phyloP scores from a whole-genome alignment of 2,329 filamentous ascomycete genomes.

The Fusarium succisae region DNA sequence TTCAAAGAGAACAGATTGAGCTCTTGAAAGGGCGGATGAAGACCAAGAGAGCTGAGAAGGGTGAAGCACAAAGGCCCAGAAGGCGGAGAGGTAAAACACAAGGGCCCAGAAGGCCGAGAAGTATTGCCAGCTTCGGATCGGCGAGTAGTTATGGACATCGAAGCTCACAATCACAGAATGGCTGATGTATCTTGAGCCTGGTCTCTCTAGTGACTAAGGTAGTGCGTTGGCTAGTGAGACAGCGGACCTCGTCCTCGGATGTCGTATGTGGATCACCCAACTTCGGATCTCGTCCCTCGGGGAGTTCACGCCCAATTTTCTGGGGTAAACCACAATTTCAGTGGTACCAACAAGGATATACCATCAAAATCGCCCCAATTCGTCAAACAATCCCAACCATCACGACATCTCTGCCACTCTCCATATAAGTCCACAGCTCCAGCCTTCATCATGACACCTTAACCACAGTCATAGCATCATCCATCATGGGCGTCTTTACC shows the following conservation, averaged over 20 bases:
- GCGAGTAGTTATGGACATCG: background rate
- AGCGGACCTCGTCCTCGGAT: slow-evolving; percentile 2
- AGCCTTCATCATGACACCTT: background rate
- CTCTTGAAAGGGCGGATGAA: rapidly evolving
- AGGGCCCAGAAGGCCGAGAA: background rate
- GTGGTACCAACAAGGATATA: background rate
- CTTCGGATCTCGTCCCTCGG: slow-evolving; percentile 9
- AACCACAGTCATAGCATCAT: background rate
- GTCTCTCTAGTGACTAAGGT: no score
- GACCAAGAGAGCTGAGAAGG: rapidly evolving
- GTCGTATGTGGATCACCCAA: background rate
- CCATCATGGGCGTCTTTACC: slow-evolving; percentile 28
- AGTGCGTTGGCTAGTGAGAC: no score
- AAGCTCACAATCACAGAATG: no score
- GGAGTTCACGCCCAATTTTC: background rate
- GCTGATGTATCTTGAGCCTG: rapidly evolving
- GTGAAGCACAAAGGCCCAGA: no score
- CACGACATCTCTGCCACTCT: slow-evolving; percentile 18
- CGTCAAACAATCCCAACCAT: slow-evolving; percentile 29
- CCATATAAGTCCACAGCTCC: slow-evolving; percentile 1
- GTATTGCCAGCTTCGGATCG: background rate
- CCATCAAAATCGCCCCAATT: background rate
- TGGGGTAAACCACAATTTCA: background rate
- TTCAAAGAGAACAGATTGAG: rapidly evolving
- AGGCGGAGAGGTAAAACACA: no score